Evolutionary conservation across 2,329 filamentous ascomycete genomes (phyloP).

Genomic region (Colletotrichum gigasporum): DNA sequence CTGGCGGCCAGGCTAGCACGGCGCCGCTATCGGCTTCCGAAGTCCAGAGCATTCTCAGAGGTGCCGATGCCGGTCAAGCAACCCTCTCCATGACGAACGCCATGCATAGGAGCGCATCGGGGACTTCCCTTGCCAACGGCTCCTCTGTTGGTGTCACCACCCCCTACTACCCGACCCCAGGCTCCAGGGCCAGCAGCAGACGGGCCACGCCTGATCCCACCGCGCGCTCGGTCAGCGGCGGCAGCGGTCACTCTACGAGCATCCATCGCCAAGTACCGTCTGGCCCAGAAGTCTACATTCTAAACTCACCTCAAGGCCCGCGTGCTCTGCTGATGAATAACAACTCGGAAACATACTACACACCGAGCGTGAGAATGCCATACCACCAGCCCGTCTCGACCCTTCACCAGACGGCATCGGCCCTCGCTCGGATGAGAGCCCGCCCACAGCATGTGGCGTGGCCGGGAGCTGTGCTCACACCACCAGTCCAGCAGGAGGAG

Average conservation of each 20-base stretch:
- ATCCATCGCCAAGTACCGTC: constrained; percentile 37
- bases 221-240: constrained; percentile 42
- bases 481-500: constrained; percentile 33
- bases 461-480: constrained; percentile 19
- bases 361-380: constrained; percentile 45
- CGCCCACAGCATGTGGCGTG: constrained; percentile 23
- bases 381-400: background rate
- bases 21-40: constrained; percentile 50
- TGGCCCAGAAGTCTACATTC: constrained; percentile 64
- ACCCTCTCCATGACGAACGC: constrained; percentile 54
- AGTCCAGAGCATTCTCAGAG: constrained; percentile 55
- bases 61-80: constrained; percentile 55
- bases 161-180: constrained; percentile 45
- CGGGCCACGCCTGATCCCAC: constrained; percentile 57
- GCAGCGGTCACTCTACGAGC: constrained; percentile 37
- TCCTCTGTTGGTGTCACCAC: constrained; percentile 55
- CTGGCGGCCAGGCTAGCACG: constrained; percentile 11
- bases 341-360: constrained; percentile 61
- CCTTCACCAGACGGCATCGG: constrained; percentile 14
- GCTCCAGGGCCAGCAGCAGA: constrained; percentile 54
- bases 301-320: constrained; percentile 69
- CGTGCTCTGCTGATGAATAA: constrained; percentile 66
- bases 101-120: constrained; percentile 62
- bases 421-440: constrained; percentile 17
- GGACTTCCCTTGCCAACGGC: constrained; percentile 50